These are phyloP conservation scores for Chamaenerion angustifolium DNA, from an alignment of 345 rosid species.

Conservation along the genomic window DNA sequence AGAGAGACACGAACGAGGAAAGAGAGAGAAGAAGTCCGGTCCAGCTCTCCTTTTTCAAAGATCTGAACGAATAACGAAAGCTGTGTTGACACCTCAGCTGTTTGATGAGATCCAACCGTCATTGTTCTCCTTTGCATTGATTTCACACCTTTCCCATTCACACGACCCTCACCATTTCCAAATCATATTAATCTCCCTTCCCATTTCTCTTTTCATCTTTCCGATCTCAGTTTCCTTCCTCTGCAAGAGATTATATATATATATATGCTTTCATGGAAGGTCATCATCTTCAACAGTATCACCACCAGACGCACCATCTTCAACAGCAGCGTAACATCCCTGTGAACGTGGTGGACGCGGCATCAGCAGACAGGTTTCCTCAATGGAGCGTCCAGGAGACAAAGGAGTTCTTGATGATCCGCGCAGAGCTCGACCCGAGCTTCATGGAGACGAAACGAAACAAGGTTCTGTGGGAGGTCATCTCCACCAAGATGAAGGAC, in stretches of 20 bases:
- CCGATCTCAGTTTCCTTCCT: conserved; percentile 1
- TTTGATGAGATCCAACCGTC: background rate
- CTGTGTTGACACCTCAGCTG: conserved; percentile 19
- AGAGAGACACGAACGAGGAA: background rate
- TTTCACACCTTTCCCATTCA: conserved; percentile 39
- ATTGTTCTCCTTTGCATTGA: conserved; percentile 25
- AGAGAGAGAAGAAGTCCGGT: conserved; percentile 2
- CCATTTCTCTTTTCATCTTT: conserved; percentile 2
- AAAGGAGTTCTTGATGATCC: conserved; percentile 59
- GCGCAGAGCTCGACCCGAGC: conserved; percentile 70
- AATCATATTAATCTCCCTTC: conserved; percentile 4
- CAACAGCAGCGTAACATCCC: conserved; percentile 28
- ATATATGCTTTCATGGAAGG: conserved; percentile 36
- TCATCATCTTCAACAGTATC: conserved; percentile 32
- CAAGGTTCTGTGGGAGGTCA: conserved; percentile 83
- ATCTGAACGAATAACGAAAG: conserved; percentile 23
- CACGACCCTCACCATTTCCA: conserved; percentile 12
- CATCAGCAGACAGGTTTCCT: conserved; percentile 63
- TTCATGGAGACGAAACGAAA: conserved; percentile 97
- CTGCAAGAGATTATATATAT: conserved; percentile 5
- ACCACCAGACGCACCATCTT: conserved; percentile 8
- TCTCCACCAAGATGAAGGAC: conserved; percentile 63
- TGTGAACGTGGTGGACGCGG: conserved; percentile 18
- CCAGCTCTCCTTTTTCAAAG: conserved; percentile 10
- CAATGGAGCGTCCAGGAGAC: conserved; percentile 94